Conservation (phyloP, 257 asterid genomes). For the Echium plantagineum region DNA sequence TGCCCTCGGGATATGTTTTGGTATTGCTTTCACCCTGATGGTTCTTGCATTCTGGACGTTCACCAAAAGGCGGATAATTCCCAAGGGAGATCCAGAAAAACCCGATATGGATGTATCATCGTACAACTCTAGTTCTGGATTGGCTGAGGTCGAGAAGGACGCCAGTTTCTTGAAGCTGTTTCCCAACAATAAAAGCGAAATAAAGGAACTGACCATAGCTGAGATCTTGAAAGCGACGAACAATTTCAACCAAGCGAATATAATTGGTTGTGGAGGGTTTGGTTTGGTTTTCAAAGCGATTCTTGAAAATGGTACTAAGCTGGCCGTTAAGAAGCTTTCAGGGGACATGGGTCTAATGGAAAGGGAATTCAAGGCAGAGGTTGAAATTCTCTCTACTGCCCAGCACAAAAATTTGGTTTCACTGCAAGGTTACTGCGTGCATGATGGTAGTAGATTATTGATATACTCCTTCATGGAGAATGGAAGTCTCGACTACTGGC, state of each 20-base stretch:
- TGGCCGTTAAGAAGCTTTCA: slow-evolving; percentile 88
- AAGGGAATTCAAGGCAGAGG: slow-evolving; percentile 93
- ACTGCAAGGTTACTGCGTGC: slow-evolving; percentile 84
- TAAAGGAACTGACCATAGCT: slow-evolving; percentile 52
- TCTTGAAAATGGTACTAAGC: slow-evolving; percentile 49
- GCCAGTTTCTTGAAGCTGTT: slow-evolving; percentile 63
- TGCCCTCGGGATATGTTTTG: slow-evolving; percentile 54
- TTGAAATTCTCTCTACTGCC: slow-evolving; percentile 88
- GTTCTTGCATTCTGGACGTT: slow-evolving; percentile 55
- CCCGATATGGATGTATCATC: slow-evolving; percentile 42
- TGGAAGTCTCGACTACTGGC: slow-evolving; percentile 91
- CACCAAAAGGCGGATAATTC: slow-evolving; percentile 52
- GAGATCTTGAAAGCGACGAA: slow-evolving; percentile 84
- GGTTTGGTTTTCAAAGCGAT: slow-evolving; percentile 91
- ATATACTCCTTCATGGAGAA: slow-evolving; percentile 89
- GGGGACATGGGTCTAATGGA: slow-evolving; percentile 97
- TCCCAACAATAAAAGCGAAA: slow-evolving; percentile 43
- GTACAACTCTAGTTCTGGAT: slow-evolving; percentile 56
- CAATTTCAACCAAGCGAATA: slow-evolving; percentile 77
- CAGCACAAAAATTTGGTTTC: slow-evolving; percentile 80
- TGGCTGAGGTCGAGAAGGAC: slow-evolving; percentile 52
- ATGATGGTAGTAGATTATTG: slow-evolving; percentile 70
- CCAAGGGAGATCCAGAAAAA: slow-evolving; percentile 38
- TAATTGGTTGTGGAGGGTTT: slow-evolving; percentile 92
- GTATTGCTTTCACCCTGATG: slow-evolving; percentile 39